Evolutionary conservation across 2,329 filamentous ascomycete genomes (phyloP).

Genomic region (Pseudocercospora crystallina): DNA sequence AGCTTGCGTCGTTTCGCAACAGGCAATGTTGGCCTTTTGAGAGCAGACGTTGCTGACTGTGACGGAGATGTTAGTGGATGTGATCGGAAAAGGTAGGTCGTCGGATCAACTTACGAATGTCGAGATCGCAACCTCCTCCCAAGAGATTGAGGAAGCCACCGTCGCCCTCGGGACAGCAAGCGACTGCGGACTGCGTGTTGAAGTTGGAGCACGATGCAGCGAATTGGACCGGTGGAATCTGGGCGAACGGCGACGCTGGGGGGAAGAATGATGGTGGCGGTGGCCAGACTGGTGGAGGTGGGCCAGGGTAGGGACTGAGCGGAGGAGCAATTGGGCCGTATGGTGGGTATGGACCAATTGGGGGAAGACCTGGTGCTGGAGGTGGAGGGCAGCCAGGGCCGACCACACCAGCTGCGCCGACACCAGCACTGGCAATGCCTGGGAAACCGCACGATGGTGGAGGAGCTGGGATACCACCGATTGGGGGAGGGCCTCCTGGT

Average conservation of each 20-base stretch:
- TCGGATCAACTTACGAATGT: slow-evolving; percentile 1
- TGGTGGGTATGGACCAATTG: neutral
- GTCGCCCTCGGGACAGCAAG: slow-evolving; percentile 8
- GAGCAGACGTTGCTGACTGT: slow-evolving; percentile 1
- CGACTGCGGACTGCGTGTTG: neutral
- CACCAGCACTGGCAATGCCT: too few relatives aligned
- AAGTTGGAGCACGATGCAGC: neutral
- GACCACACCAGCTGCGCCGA: neutral
- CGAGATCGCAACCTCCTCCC: slow-evolving; percentile 9
- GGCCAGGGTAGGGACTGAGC: neutral
- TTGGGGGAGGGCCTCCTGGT: neutral
- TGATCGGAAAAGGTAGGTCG: neutral
- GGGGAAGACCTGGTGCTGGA: neutral
- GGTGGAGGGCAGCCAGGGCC: slow-evolving; percentile 1
- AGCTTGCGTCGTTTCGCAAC: slow-evolving; percentile 10
- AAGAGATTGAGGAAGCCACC: slow-evolving; percentile 9
- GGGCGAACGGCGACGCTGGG: neutral
- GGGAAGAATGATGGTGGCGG: neutral
- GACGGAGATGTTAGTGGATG: neutral
- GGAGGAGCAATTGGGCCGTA: neutral
- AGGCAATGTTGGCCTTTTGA: neutral
- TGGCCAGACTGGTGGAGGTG: neutral
- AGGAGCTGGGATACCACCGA: neutral
- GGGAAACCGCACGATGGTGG: neutral
- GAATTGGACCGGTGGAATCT: neutral